A percentile compares a stretch with the other conserved stretches of the same genome.
Evolutionary conservation across 2,329 filamentous ascomycete genomes (phyloP).

Genomic region (Alternaria hordeiaustralica): DNA sequence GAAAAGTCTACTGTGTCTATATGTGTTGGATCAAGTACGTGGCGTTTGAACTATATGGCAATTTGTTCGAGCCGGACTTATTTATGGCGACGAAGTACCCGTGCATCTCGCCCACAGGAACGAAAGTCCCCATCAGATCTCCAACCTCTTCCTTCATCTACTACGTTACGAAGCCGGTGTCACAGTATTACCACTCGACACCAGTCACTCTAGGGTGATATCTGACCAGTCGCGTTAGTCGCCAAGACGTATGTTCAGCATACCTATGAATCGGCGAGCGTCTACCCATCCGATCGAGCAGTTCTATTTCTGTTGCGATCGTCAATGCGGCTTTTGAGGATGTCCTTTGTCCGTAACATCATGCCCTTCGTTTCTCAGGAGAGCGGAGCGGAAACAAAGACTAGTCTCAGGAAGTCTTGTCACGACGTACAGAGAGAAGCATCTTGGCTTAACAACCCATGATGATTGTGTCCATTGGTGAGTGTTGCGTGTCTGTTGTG

Average conservation of each 20-base stretch:
- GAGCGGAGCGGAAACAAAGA: constrained; percentile 88
- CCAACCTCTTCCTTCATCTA: constrained; percentile 50
- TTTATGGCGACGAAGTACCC: constrained; percentile 51
- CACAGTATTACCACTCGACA: constrained; percentile 56
- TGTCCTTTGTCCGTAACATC: constrained; percentile 85
- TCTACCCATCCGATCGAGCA: constrained; percentile 52
- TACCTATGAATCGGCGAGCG: constrained; percentile 63
- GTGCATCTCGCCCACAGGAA: constrained; percentile 57
- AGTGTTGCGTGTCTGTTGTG: constrained; percentile 28
- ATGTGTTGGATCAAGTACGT: constrained; percentile 37
- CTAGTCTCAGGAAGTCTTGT: constrained; percentile 88
- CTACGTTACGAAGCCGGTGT: constrained; percentile 56
- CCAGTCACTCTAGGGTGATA: constrained; percentile 55
- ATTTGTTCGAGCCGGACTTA: constrained; percentile 12
- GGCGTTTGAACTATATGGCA: constrained; percentile 27
- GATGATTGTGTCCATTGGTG: constrained; percentile 22
- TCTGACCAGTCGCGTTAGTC: constrained; percentile 72
- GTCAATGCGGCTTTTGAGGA: constrained; percentile 87
- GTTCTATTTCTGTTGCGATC: constrained; percentile 29
- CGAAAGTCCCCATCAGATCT: constrained; percentile 47
- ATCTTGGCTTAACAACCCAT: constrained; percentile 24
- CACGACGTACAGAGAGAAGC: constrained; percentile 75
- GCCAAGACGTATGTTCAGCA: constrained; percentile 62
- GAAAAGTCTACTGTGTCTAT: constrained; percentile 10
- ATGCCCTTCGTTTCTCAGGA: constrained; percentile 64